Evolutionary conservation across 345 rosid genomes (phyloP).

Genomic region (Pistacia vera): DNA sequence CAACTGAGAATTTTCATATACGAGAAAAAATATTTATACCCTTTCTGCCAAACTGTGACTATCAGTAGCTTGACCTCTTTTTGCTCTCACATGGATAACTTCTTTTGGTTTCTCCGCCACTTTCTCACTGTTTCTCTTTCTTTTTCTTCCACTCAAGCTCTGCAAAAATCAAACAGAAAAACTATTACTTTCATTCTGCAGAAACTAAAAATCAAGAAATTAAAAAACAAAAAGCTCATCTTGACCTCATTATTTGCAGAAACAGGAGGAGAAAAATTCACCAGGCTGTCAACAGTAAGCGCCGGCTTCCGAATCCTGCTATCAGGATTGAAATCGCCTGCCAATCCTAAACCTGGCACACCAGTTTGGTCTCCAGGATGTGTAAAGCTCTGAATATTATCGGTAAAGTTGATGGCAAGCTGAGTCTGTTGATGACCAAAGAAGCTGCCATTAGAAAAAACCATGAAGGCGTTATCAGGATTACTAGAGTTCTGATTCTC

Average conservation of each 20-base stretch:
- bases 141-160: slow-evolving; percentile 33
- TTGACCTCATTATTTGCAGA: slow-evolving; percentile 25
- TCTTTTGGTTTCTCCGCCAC: slow-evolving; percentile 35
- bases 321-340: not conserved
- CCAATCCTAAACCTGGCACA: not conserved
- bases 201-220: not conserved
- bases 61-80: slow-evolving; percentile 79
- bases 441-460: slow-evolving; percentile 37
- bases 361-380: not conserved
- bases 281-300: not conserved
- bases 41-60: slow-evolving; percentile 75
- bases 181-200: too few relatives aligned
- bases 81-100: slow-evolving; percentile 71
- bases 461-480: slow-evolving; percentile 22
- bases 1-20: too few relatives aligned
- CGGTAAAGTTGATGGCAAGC: slow-evolving; percentile 24
- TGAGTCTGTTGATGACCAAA: slow-evolving; percentile 27
- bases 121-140: slow-evolving; percentile 33
- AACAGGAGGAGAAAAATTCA: slow-evolving; percentile 20
- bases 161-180: slow-evolving; percentile 8
- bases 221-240: not conserved
- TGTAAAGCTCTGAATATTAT: slow-evolving; percentile 15
- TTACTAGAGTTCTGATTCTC: slow-evolving; percentile 23
- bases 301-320: not conserved
- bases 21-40: slow-evolving; percentile 36